phyloP scores from a whole-genome alignment of 352 stramenopile species.

The Phytophthora citricola region DNA sequence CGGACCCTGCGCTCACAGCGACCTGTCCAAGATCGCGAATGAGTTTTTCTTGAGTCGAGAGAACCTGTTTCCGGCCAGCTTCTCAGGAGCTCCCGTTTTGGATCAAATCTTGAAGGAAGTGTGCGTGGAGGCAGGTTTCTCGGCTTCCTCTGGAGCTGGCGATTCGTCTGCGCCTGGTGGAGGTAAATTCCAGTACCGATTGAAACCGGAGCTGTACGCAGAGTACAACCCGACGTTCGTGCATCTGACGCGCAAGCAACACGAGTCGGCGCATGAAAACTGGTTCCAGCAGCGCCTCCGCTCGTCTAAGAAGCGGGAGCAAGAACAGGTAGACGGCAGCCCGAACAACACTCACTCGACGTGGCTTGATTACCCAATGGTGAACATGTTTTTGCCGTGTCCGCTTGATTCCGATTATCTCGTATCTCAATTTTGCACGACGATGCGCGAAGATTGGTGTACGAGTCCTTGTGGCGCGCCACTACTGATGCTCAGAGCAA shows the following conservation, averaged over 20 bases:
- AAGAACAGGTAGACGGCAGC: constrained; percentile 63
- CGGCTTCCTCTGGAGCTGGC: constrained; percentile 32
- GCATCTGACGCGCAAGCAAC: constrained; percentile 88
- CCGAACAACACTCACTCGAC: constrained; percentile 75
- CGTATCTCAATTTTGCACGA: constrained; percentile 70
- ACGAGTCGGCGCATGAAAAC: constrained; percentile 88
- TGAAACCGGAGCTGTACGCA: constrained; percentile 83
- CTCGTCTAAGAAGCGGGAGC: constrained; percentile 71
- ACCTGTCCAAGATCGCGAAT: constrained; percentile 85
- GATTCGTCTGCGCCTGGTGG: constrained; percentile 36
- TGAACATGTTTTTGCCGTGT: constrained; percentile 84
- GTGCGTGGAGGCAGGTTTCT: constrained; percentile 45
- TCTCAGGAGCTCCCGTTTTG: constrained; percentile 69
- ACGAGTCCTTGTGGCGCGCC: constrained; percentile 74
- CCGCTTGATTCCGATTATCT: constrained; percentile 60
- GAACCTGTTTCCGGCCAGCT: constrained; percentile 74
- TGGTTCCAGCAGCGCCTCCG: constrained; percentile 84
- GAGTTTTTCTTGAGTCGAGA: constrained; percentile 85
- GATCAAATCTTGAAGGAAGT: constrained; percentile 86
- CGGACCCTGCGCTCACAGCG: constrained; percentile 81
- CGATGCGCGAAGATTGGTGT: constrained; percentile 65
- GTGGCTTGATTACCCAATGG: constrained; percentile 84
- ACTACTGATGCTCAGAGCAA: constrained; percentile 64
- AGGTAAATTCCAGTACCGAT: constrained; percentile 82
- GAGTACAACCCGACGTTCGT: constrained; percentile 90